These are phyloP conservation scores for Pyrenophora graminea DNA, from an alignment of 2,329 filamentous ascomycete genomes.

Conservation along the genomic window DNA sequence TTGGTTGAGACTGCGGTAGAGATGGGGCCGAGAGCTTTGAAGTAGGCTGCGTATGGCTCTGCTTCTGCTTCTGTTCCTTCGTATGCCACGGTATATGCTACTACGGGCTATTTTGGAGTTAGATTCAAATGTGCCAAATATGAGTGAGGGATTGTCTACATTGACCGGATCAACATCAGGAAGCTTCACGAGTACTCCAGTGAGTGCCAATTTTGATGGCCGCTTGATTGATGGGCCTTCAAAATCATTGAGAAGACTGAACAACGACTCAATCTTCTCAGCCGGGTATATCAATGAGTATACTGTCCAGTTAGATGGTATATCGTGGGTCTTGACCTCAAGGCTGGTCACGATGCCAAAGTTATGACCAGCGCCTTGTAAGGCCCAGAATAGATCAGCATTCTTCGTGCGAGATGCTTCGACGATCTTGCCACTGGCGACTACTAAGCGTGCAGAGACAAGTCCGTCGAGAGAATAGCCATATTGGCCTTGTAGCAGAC, in stretches of 20 bases:
- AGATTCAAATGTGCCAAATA: not conserved
- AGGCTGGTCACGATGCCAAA: conserved; percentile 47
- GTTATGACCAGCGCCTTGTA: conserved; percentile 46
- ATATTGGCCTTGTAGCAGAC: conserved; percentile 55
- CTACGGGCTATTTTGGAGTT: conserved; percentile 11
- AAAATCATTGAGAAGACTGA: conserved; percentile 36
- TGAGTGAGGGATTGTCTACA: conserved; percentile 4
- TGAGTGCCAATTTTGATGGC: conserved; percentile 15
- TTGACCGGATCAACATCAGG: conserved; percentile 19
- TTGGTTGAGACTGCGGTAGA: conserved; percentile 6
- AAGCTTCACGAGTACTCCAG: conserved; percentile 15
- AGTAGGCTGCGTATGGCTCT: conserved; percentile 18
- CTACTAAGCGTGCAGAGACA: conserved; percentile 27
- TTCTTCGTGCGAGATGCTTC: conserved; percentile 34
- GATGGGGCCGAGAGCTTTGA: conserved; percentile 21
- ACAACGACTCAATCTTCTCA: conserved; percentile 38
- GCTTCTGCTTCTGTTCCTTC: conserved; percentile 22
- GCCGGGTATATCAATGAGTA: conserved; percentile 17
- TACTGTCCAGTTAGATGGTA: conserved; percentile 18
- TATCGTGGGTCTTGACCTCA: conserved; percentile 30
- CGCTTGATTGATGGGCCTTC: conserved; percentile 5
- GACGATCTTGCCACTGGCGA: conserved; percentile 38
- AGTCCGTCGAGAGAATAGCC: conserved; percentile 41
- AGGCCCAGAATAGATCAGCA: conserved; percentile 47
- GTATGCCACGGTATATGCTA: conserved; percentile 24